Conservation (phyloP, 169 alveolate species). For the Cryptosporidium parvum region DNA sequence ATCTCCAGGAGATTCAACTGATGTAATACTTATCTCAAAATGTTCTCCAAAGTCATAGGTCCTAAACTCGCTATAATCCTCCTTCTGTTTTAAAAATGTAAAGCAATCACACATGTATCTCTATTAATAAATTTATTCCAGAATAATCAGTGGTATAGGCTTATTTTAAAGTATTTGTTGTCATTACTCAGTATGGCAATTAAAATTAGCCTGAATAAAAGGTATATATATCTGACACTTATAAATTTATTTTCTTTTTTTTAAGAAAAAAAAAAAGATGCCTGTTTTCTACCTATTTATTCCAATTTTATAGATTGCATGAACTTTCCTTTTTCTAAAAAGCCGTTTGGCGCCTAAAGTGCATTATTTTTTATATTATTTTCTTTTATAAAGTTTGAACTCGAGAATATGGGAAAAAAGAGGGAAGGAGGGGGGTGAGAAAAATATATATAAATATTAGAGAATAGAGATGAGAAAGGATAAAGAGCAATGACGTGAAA, state of each 20-base stretch:
- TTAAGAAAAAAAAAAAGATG: not conserved
- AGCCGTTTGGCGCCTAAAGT: not conserved
- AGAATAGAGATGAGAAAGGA: too few relatives aligned
- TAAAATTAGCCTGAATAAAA: not conserved
- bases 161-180: not conserved
- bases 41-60: constrained; percentile 3
- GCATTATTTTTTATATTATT: not conserved
- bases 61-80: not conserved
- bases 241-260: too few relatives aligned
- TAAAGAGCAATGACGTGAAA: too few relatives aligned
- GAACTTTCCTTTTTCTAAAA: too few relatives aligned
- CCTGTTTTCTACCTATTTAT: too few relatives aligned
- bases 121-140: not conserved
- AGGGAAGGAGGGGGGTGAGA: too few relatives aligned
- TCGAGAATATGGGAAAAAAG: not conserved
- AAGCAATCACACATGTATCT: constrained; percentile 9
- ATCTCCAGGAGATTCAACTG: constrained; percentile 47
- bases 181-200: not conserved
- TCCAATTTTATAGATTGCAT: not conserved
- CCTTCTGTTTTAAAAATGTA: not conserved
- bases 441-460: too few relatives aligned
- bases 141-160: not conserved
- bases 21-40: constrained; percentile 31
- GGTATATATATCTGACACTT: too few relatives aligned
- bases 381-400: not conserved